Base-by-base conservation (phyloP, 2,329 filamentous ascomycete species). In the Stachybotrys chlorohalonatus region DNA sequence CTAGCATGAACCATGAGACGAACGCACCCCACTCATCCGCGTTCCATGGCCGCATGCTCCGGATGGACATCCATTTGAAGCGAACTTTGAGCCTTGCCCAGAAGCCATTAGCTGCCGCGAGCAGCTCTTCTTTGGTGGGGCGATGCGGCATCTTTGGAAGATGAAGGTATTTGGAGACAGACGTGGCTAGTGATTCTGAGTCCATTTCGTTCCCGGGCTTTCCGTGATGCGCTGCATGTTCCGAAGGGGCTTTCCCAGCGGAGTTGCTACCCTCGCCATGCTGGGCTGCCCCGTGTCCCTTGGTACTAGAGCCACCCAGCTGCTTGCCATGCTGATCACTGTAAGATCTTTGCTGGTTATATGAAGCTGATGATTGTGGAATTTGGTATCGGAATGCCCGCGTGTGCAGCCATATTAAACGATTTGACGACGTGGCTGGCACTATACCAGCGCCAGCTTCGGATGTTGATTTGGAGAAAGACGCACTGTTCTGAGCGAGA, bases 31-130 rank as follows among this genome's bases (percentile, higher is more conserved):
- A 96, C 73, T 99, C 94, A 69, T 99, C 94, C 24, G 87, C 82
- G 69, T 95, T 99, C 83, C 94, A 99, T 0, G 94, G 94, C 45
- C 94, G 82, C 69, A 89, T 89, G 68, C 92, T 96, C 66, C 92
- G 81, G 63, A 99, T 99, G 2, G 94, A 95, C 64, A 94, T 86
- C 94, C 94, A 99, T 72, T 99, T 99, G 75, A 97, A 95, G 47
- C 91, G 87, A 30, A 97, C 89, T 66, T 87, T 90, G 49, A 96
- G 72, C 51, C 94, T 83, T 58, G 95, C 87, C 85, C 90, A 94
- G 69, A 97, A 96, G 1, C 92, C 92, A 24, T 85, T 96, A 42
- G 94, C 91, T 5, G 94, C 93, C 17, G 89, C 87, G 42, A 99
- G 77, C 31, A 99, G 79, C 70, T 99, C 94, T 68, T 96, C 92